Evolutionary conservation across 192 early-diverging fungal genomes (phyloP).

Genomic region (Coemansia furcata): DNA sequence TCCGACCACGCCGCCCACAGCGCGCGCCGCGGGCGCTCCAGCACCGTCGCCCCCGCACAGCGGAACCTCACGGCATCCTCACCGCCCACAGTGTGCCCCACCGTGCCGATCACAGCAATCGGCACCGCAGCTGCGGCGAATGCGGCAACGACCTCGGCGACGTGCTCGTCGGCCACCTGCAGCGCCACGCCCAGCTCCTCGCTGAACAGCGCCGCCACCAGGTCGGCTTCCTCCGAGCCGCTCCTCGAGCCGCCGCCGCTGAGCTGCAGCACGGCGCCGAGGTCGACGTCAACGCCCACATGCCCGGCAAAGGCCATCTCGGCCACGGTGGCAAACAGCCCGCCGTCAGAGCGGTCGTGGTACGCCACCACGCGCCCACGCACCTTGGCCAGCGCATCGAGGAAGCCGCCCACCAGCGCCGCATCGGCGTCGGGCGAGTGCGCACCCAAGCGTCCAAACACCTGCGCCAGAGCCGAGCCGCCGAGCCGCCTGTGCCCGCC

Average conservation of each 20-base stretch:
- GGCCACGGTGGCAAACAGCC: constrained; percentile 83
- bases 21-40: constrained; percentile 58
- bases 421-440: constrained; percentile 85
- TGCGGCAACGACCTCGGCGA: constrained; percentile 52
- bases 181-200: constrained; percentile 98
- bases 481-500: constrained; percentile 83
- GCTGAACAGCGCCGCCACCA: constrained; percentile 76
- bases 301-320: constrained; percentile 99
- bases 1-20: constrained; percentile 86
- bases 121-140: constrained; percentile 51
- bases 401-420: constrained; percentile 73
- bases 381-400: constrained; percentile 65
- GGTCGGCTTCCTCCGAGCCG: constrained; percentile 33
- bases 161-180: constrained; percentile 63
- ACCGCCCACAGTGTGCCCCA: constrained; percentile 9
- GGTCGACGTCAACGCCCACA: constrained; percentile 73
- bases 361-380: constrained; percentile 75
- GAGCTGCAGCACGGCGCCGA: constrained; percentile 40
- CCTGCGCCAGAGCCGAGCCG: constrained; percentile 93
- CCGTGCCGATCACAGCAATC: constrained; percentile 60
- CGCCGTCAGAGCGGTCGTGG: constrained; percentile 99
- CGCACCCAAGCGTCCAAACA: constrained; percentile 75
- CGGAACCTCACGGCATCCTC: constrained; percentile 55
- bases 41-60: constrained; percentile 41
- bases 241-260: neutral